Percentiles rank a stretch among this genome's conserved stretches.
Conservation (phyloP, 805 yeast genomes). For the Blastobotrys robertii region DNA sequence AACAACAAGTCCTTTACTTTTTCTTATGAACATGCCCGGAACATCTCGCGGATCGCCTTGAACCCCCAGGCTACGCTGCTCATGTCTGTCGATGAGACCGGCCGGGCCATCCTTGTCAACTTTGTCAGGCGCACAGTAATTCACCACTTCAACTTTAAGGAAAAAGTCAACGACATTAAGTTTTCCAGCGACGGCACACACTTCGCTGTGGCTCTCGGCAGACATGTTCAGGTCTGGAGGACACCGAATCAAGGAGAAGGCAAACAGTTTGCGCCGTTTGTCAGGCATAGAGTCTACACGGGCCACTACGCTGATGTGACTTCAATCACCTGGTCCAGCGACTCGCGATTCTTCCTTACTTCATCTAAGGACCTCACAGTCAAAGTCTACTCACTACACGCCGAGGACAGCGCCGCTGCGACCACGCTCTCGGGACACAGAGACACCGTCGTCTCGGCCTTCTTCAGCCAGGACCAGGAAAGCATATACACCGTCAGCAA, state of each 20-base stretch:
- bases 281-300: conserved; percentile 79
- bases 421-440: conserved; percentile 87
- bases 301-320: conserved; percentile 84
- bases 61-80: conserved; percentile 74
- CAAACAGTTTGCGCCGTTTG: conserved; percentile 92
- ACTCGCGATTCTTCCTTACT: conserved; percentile 78
- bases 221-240: conserved; percentile 87
- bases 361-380: conserved; percentile 87
- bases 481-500: conserved; percentile 82
- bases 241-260: conserved; percentile 76
- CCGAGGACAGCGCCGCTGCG: conserved; percentile 65
- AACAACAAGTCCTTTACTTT: conserved; percentile 82
- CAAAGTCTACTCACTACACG: conserved; percentile 65
- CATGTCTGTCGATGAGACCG: conserved; percentile 80
- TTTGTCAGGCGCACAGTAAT: conserved; percentile 73
- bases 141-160: conserved; percentile 91
- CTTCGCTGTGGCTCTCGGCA: conserved; percentile 77
- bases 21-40: conserved; percentile 85
- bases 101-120: conserved; percentile 86
- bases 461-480: conserved; percentile 82
- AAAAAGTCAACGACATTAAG: conserved; percentile 57
- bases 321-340: conserved; percentile 79
- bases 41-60: conserved; percentile 67
- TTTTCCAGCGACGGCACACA: conserved; percentile 83
- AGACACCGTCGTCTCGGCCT: conserved; percentile 80